A percentile compares a stretch with the other conserved stretches of the same genome.
Conservation (phyloP, 306 rosid genomes). For the Prosopis cineraria region DNA sequence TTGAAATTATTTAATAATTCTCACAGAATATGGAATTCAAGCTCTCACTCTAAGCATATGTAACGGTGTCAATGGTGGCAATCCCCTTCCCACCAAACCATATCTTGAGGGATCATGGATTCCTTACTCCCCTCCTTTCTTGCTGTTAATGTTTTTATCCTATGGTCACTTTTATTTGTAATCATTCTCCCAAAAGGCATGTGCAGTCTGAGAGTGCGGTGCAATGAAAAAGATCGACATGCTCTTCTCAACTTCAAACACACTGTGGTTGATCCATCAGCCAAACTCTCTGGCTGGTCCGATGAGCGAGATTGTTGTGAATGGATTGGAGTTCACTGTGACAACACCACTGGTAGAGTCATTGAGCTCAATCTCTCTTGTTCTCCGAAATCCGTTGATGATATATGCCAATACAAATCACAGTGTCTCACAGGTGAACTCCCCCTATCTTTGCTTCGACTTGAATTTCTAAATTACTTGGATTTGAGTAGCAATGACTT, state of each 20-base stretch:
- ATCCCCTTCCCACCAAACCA: no score
- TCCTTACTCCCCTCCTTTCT: no score
- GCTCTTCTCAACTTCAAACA: conserved; percentile 1
- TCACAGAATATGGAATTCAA: no score
- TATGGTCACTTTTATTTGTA: no score
- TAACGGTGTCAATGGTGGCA: no score
- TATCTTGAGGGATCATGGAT: no score
- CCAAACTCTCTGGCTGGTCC: neutral
- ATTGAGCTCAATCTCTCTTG: neutral
- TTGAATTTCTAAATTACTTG: neutral
- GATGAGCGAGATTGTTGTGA: no score
- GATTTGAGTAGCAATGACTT: neutral
- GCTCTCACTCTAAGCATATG: no score
- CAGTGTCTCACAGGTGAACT: neutral
- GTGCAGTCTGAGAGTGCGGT: neutral
- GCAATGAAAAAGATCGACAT: conserved; percentile 11
- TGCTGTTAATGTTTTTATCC: no score
- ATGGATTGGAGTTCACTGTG: neutral
- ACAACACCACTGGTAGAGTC: neutral
- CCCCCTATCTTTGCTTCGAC: neutral
- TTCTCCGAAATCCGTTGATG: neutral
- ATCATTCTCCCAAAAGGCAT: no score
- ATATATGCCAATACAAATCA: no score
- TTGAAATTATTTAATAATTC: no score
- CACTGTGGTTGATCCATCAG: neutral